phyloP scores from a whole-genome alignment of 2,329 filamentous ascomycete genomes.

The Cercospora brassicicola region DNA sequence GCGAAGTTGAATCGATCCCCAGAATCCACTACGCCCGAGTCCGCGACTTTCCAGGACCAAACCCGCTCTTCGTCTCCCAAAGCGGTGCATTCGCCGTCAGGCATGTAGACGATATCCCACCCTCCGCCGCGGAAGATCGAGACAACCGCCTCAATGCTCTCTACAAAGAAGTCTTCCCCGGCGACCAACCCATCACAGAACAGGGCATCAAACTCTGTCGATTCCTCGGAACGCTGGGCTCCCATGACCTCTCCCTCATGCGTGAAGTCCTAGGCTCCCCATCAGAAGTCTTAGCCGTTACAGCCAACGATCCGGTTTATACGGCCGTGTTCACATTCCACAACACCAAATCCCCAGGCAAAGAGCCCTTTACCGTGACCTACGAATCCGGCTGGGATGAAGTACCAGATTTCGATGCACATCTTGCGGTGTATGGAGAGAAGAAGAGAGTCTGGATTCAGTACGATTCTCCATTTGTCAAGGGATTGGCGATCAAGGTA shows the following conservation, averaged over 20 bases:
- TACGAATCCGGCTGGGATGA: slow-evolving; percentile 60
- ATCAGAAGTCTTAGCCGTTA: slow-evolving; percentile 48
- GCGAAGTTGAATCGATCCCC: slow-evolving; percentile 54
- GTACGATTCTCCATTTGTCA: slow-evolving; percentile 61
- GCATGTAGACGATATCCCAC: slow-evolving; percentile 45
- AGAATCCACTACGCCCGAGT: slow-evolving; percentile 59
- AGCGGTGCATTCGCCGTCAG: slow-evolving; percentile 51
- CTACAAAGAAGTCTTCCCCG: slow-evolving; percentile 38
- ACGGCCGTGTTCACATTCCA: slow-evolving; percentile 49
- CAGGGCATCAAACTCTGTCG: slow-evolving; percentile 41
- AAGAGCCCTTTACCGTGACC: slow-evolving; percentile 50
- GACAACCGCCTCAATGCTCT: slow-evolving; percentile 32
- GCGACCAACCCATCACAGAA: slow-evolving; percentile 34
- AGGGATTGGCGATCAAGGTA: slow-evolving; percentile 55
- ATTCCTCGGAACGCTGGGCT: slow-evolving; percentile 53
- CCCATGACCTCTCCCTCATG: slow-evolving; percentile 58
- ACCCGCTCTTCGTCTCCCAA: slow-evolving; percentile 51
- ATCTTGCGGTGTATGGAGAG: slow-evolving; percentile 54
- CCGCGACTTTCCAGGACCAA: slow-evolving; percentile 58
- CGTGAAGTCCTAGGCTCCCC: slow-evolving; percentile 56
- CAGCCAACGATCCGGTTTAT: slow-evolving; percentile 41
- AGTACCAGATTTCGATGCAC: slow-evolving; percentile 56
- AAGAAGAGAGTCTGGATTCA: slow-evolving; percentile 57
- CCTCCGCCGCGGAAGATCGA: slow-evolving; percentile 29
- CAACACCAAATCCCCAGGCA: slow-evolving; percentile 26